phyloP scores from a whole-genome alignment of 345 rosid genomes.

The Cardamine resedifolia region DNA sequence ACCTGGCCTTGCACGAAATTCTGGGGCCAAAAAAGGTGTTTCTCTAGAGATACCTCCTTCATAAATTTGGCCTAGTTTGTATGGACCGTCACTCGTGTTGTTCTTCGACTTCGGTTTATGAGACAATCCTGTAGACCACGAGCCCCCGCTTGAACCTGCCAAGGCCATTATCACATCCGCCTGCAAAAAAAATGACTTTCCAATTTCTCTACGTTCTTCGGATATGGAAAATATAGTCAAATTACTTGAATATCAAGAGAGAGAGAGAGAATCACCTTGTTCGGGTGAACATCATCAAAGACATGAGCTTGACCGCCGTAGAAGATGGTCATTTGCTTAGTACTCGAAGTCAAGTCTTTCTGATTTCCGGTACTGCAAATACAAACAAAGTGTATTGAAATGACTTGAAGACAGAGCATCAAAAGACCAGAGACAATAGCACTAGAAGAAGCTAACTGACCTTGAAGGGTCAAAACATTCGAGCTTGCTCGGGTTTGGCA shows the following conservation, averaged over 20 bases:
- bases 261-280: conserved; percentile 54
- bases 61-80: conserved; percentile 24
- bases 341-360: conserved; percentile 53
- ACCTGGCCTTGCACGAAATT: conserved; percentile 38
- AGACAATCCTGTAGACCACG: conserved; percentile 88
- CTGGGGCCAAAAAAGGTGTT: conserved; percentile 25
- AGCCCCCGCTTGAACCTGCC: conserved; percentile 94
- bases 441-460: conserved; percentile 39
- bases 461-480: conserved; percentile 45
- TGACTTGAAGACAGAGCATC: conserved; percentile 19
- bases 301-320: conserved; percentile 99
- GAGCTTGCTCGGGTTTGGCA: conserved; percentile 45
- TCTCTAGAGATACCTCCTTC: conserved; percentile 40
- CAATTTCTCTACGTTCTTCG: not conserved
- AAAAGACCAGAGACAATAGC: conserved; percentile 28
- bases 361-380: conserved; percentile 41
- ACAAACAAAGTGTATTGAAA: conserved; percentile 1
- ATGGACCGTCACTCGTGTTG: conserved; percentile 25
- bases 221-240: not conserved
- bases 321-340: conserved; percentile 94
- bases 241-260: not conserved
- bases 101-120: conserved; percentile 42
- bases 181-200: conserved; percentile 40
- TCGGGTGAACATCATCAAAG: conserved; percentile 95
- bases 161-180: conserved; percentile 94